Percentiles rank a stretch among this genome's conserved stretches.
Conservation (phyloP, 805 yeast species). For the Metschnikowia kunwiensis region DNA sequence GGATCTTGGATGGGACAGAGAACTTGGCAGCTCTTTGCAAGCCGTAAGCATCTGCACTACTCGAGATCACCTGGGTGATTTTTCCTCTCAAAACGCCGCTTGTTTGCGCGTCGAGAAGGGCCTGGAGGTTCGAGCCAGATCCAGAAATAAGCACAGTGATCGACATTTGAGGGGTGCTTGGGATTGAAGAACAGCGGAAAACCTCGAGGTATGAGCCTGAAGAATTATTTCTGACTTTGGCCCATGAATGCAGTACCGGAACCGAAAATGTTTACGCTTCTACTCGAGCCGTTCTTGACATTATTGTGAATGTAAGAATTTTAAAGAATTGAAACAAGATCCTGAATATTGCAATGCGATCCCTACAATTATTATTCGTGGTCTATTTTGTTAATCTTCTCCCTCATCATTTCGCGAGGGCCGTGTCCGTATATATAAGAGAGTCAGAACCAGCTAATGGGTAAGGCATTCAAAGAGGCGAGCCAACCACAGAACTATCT, state of each 20-base stretch:
- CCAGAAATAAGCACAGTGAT: slow-evolving; percentile 89
- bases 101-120: slow-evolving; percentile 73
- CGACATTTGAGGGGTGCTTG: slow-evolving; percentile 8
- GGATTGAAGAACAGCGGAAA: background rate
- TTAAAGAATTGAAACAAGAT: no score
- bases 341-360: no score
- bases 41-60: slow-evolving; percentile 84
- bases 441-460: no score
- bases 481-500: no score
- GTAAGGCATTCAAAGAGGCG: no score
- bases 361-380: no score
- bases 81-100: slow-evolving; percentile 43
- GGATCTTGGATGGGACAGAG: slow-evolving; percentile 67
- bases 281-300: no score
- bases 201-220: slow-evolving; percentile 1
- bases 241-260: slow-evolving; percentile 10
- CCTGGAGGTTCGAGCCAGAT: slow-evolving; percentile 93
- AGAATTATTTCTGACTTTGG: slow-evolving; percentile 3
- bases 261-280: no score
- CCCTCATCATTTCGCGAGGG: no score
- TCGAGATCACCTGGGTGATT: slow-evolving; percentile 79
- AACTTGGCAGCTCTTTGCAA: slow-evolving; percentile 71
- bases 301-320: no score
- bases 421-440: no score
- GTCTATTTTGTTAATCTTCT: no score